phyloP scores from a whole-genome alignment of 345 rosid genomes.

The Hibiscus syriacus region DNA sequence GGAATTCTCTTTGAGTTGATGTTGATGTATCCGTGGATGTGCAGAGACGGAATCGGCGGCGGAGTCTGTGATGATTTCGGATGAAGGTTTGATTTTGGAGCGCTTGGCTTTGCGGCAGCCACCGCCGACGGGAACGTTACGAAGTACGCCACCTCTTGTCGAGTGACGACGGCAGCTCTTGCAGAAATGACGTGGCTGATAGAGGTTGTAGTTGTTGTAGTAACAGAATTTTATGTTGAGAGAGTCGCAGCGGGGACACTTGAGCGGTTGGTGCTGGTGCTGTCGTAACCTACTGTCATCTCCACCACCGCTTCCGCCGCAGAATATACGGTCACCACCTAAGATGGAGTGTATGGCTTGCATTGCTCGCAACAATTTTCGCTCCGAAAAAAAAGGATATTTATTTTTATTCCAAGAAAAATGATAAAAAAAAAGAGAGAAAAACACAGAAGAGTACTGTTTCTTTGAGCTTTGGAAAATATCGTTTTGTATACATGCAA shows the following conservation, averaged over 20 bases:
- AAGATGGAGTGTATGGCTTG: slow-evolving; percentile 50
- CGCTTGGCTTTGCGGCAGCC: slow-evolving; percentile 74
- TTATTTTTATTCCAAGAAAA: no score
- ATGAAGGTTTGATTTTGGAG: slow-evolving; percentile 37
- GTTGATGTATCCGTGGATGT: slow-evolving; percentile 4
- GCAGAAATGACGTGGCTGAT: no score
- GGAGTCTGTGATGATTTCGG: slow-evolving; percentile 6
- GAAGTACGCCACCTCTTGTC: slow-evolving; percentile 95
- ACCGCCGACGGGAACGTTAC: slow-evolving; percentile 93
- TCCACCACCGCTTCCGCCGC: slow-evolving; percentile 25
- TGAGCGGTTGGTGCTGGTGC: slow-evolving; percentile 63
- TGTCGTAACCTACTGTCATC: slow-evolving; percentile 64
- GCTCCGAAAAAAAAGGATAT: neutral
- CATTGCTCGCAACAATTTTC: no score
- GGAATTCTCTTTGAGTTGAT: slow-evolving; percentile 28
- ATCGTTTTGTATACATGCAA: no score
- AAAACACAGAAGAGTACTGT: no score
- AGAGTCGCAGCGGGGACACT: slow-evolving; percentile 93
- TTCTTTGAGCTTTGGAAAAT: no score
- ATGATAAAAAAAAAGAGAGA: no score
- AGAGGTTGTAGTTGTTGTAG: slow-evolving; percentile 96
- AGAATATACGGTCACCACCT: slow-evolving; percentile 33
- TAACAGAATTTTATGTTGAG: slow-evolving; percentile 91
- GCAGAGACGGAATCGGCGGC: neutral
- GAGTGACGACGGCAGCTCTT: no score